Base-by-base conservation (phyloP, 1,139 yeast genomes). In the Petasospora rhodanensis region DNA sequence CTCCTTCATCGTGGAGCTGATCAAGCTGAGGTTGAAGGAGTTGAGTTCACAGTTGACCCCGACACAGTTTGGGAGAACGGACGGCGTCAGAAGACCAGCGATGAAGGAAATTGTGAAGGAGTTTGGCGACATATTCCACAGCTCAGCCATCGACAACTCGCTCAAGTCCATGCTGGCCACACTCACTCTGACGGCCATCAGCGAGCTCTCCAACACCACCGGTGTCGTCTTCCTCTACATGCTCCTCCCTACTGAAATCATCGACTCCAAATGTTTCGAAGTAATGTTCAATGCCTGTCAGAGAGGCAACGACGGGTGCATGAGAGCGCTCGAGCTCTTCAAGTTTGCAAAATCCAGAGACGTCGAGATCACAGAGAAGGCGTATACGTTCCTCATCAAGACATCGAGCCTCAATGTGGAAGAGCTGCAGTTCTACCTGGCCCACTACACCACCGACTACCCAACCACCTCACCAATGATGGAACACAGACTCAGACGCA, bases 171-270 rank as follows among this genome's bases (percentile, higher is more conserved):
- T 48, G 8, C 36, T 38, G 14, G 22, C 37, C 18, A 40, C 41
- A 20, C n/a, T 35, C 6, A 27, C 39, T 1, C 19, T 46, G 7
- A 35, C 26, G 6, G 31, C 50, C 0, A 19, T 43, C 1, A 26
- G 43, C 0, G 27, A 22, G 1, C 6, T 28, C 1, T 39, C 48
- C 12, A 48, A 46, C 23, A 28, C 33, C 6, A 42, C 48, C 0
- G 52, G 52, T 12, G 38, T 44, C 5, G 24, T 45, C 2, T 38
- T 38, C 21, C 33, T 31, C 4, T 46, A 43, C 18, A 28, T 39
- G 6, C 25, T 24, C 6, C 11, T 41, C 4, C 47, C 43, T 2
- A 4, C n/a, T 1, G 7, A 17, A 2, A 10, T 23, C 6, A n/a
- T 38, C 3, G 35, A 40, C 21, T 11, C 24, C 1, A 29, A 31